These are phyloP conservation scores for Prunus campanulata DNA, from an alignment of 306 rosid genomes.

Conservation along the genomic window DNA sequence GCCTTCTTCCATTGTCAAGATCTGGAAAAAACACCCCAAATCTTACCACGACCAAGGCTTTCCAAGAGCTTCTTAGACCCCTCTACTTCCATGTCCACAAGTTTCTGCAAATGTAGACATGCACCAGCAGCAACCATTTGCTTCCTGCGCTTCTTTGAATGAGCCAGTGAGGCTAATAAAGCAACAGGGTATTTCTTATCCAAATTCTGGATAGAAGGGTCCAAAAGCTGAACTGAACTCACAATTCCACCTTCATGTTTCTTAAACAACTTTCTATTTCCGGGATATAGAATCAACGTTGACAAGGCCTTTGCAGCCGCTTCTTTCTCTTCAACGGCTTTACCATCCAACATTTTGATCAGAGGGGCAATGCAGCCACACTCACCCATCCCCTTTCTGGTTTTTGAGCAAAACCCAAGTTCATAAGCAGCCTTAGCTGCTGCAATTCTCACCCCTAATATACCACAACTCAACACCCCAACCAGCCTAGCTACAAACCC, in stretches of 20 bases:
- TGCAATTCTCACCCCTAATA: slow-evolving; percentile 65
- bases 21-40: slow-evolving; percentile 90
- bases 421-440: slow-evolving; percentile 68
- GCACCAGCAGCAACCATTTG: slow-evolving; percentile 86
- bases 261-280: slow-evolving; percentile 55
- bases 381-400: slow-evolving; percentile 82
- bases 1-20: slow-evolving; percentile 35
- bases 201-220: slow-evolving; percentile 62
- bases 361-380: slow-evolving; percentile 55
- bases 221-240: slow-evolving; percentile 67
- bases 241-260: slow-evolving; percentile 68
- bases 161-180: slow-evolving; percentile 48
- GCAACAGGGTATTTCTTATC: slow-evolving; percentile 83
- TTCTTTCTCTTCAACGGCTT: slow-evolving; percentile 79
- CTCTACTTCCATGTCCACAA: slow-evolving; percentile 64
- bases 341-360: slow-evolving; percentile 88
- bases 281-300: slow-evolving; percentile 35
- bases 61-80: slow-evolving; percentile 85
- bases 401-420: slow-evolving; percentile 53
- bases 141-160: slow-evolving; percentile 70
- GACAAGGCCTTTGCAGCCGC: slow-evolving; percentile 78
- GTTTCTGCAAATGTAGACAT: slow-evolving; percentile 58
- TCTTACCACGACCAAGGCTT: slow-evolving; percentile 79
- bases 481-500: slow-evolving; percentile 57
- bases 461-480: slow-evolving; percentile 56